Evolutionary conservation across 2,329 filamentous ascomycete genomes (phyloP), one percentile per base, ranked within the genome.

Genomic region (Epichloe gansuensis): DNA sequence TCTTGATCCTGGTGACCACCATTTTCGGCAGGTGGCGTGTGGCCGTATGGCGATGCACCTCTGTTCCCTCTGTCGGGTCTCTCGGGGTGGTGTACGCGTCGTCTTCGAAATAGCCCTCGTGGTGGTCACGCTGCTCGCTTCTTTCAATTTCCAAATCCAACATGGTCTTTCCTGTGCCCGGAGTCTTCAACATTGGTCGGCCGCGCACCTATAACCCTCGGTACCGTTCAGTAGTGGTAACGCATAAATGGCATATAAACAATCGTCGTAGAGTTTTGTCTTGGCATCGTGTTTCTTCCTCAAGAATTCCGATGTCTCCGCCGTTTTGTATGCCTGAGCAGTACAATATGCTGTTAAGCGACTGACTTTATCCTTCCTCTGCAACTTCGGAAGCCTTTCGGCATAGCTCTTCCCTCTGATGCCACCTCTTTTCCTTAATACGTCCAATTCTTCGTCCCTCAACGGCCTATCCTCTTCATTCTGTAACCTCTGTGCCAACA

Each of bases 191-290:
- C 25, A 95, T 86, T 0, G 93, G 93, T 63, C 91, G 89, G 65
- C 91, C 96, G 61, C 88, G 81, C 28, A 98, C 28, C 93, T 78
- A 67, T 91, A 96, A 1, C 93, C 91, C 48, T 95, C 90, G 46
- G 76, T 81, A 1, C 91, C 93, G 2, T 88, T 86, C 51, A 97
- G 75, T 15, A 98, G 72, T 5, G 93, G 93, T 34, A 96, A 73
- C 65, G 96, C 91, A 67, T 98, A 98, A 47, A 95, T 91, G 28
- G 85, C 88, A 65, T 98, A 98, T 25, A 98, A 74, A 64, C 93
- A 98, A 68, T 98, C 93, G 67, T 98, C 93, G 69, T 98, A 98
- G 5, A 97, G 76, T 70, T 98, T 98, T 13, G 91, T 95, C 69
- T 90, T 86, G 1, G 91, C 91, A 35, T 86, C 84, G 70, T 98